phyloP scores from a whole-genome alignment of 1,139 yeast species.

The Saccharomyces hybrid region DNA sequence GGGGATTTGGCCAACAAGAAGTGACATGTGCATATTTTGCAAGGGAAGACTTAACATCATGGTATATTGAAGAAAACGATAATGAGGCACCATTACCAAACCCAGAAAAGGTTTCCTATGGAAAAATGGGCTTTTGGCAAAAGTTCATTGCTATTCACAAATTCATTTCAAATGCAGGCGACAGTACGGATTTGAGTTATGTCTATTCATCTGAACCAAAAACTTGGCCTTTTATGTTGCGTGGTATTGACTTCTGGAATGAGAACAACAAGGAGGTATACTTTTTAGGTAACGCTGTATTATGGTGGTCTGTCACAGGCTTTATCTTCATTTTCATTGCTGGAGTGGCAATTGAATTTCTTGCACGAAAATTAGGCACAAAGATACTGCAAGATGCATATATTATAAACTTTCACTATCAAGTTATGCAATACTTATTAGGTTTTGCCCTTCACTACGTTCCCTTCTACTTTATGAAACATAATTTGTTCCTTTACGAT shows the following conservation, averaged over 20 bases:
- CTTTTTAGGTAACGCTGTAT: slow-evolving; percentile 80
- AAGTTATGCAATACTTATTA: slow-evolving; percentile 55
- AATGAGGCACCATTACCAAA: slow-evolving; percentile 40
- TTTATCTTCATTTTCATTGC: slow-evolving; percentile 48
- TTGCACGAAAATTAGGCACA: slow-evolving; percentile 73
- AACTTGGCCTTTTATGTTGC: slow-evolving; percentile 79
- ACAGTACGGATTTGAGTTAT: slow-evolving; percentile 46
- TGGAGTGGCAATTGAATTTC: slow-evolving; percentile 46
- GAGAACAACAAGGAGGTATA: slow-evolving; percentile 71
- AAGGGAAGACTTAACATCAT: slow-evolving; percentile 60
- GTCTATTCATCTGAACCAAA: slow-evolving; percentile 71
- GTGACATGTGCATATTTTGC: slow-evolving; percentile 89
- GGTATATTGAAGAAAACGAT: slow-evolving; percentile 81
- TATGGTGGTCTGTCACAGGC: slow-evolving; percentile 82
- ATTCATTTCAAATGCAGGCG: slow-evolving; percentile 89
- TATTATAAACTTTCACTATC: slow-evolving; percentile 64
- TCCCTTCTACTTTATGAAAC: slow-evolving; percentile 89
- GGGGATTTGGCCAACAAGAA: slow-evolving; percentile 98
- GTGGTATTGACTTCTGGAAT: slow-evolving; percentile 96
- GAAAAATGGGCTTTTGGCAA: slow-evolving; percentile 52
- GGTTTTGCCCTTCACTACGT: slow-evolving; percentile 83
- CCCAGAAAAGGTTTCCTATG: slow-evolving; percentile 56
- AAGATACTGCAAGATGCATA: slow-evolving; percentile 44
- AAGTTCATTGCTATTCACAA: slow-evolving; percentile 74
- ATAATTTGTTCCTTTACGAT: slow-evolving; percentile 90